A percentile compares a stretch with the other conserved stretches of the same genome.
phyloP scores from a whole-genome alignment of 257 asterid genomes.

The Penstemon davidsonii region DNA sequence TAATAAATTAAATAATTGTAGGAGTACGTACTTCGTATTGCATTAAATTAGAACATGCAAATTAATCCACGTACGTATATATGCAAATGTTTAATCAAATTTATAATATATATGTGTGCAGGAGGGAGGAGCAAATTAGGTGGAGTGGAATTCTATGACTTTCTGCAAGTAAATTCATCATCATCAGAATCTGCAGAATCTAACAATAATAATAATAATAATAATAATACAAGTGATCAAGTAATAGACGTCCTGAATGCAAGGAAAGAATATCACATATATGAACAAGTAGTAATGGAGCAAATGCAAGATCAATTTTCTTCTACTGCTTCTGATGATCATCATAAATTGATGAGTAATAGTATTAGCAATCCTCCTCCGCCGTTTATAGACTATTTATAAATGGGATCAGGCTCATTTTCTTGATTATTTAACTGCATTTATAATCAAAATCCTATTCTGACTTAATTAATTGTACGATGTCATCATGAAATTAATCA shows the following conservation, averaged over 20 bases:
- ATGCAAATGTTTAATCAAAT: no score
- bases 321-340: neutral
- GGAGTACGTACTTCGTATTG: no score
- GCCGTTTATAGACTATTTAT: conserved; percentile 54
- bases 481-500: neutral
- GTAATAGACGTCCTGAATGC: conserved; percentile 49
- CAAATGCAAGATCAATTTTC: conserved; percentile 22
- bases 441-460: neutral
- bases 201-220: no score
- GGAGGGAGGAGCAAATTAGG: neutral
- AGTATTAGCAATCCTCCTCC: neutral
- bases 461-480: no score
- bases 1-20: no score
- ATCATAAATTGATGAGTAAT: no score
- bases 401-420: conserved; percentile 33
- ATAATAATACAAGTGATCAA: conserved; percentile 26
- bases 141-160: no score
- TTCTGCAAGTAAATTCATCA: no score
- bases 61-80: no score
- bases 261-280: conserved; percentile 31
- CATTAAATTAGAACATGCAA: no score
- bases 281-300: conserved; percentile 54
- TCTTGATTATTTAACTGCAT: neutral
- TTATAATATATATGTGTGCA: neutral
- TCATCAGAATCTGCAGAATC: no score